Evolutionary conservation across 495 filamentous ascomycete genomes (phyloP).

Genomic region (Hypoxylon cercidicola): DNA sequence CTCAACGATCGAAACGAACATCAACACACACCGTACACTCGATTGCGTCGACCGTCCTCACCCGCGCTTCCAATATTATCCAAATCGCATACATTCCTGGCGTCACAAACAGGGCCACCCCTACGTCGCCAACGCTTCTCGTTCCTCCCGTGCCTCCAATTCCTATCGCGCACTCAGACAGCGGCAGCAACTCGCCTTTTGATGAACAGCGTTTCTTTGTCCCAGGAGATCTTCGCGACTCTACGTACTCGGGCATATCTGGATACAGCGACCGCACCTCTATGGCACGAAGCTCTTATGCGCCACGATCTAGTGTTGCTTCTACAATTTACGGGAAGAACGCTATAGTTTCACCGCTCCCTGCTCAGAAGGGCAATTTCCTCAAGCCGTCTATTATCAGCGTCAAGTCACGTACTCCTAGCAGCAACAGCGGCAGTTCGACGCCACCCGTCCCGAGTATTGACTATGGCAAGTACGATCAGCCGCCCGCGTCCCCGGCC

Average conservation of each 20-base stretch:
- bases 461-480: constrained; percentile 61
- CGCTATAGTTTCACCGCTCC: constrained; percentile 79
- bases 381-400: constrained; percentile 91
- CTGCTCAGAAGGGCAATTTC: constrained; percentile 84
- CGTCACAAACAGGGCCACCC: constrained; percentile 90
- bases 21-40: constrained; percentile 90
- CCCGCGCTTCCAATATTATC: constrained; percentile 96
- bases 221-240: constrained; percentile 90
- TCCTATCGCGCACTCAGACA: constrained; percentile 71
- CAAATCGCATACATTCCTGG: constrained; percentile 99
- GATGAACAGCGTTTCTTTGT: constrained; percentile 94
- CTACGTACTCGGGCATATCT: constrained; percentile 75
- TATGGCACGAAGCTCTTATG: constrained; percentile 71
- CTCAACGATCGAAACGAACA: constrained; percentile 71
- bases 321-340: constrained; percentile 92
- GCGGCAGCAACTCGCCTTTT: constrained; percentile 64
- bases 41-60: constrained; percentile 94
- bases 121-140: constrained; percentile 81
- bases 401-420: constrained; percentile 72
- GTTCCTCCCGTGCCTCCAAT: constrained; percentile 94
- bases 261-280: constrained; percentile 73
- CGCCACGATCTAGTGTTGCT: constrained; percentile 81
- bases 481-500: constrained; percentile 59
- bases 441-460: constrained; percentile 66
- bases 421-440: constrained; percentile 54